A percentile compares a stretch with the other conserved stretches of the same genome.
These are phyloP conservation scores for Carpinus viminea DNA, from an alignment of 306 rosid genomes.

Conservation along the genomic window DNA sequence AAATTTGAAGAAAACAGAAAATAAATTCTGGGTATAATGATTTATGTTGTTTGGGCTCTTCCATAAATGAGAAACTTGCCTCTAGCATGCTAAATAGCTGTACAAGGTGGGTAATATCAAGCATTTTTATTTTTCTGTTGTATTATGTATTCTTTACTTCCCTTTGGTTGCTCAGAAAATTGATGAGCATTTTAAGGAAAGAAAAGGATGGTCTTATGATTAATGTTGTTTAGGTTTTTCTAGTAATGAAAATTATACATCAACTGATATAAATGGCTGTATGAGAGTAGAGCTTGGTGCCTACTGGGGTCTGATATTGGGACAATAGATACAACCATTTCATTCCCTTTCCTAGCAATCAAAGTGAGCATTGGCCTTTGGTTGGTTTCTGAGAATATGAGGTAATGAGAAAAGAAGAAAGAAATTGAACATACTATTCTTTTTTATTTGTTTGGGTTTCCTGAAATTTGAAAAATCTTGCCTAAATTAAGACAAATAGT, in stretches of 20 bases:
- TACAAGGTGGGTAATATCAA: background rate
- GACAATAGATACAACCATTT: background rate
- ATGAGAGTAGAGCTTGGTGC: background rate
- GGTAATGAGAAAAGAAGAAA: background rate
- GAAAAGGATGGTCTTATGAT: too few relatives aligned
- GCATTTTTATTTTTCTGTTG: background rate
- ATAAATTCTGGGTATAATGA: background rate
- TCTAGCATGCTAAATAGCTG: background rate
- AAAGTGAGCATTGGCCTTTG: background rate
- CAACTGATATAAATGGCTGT: background rate
- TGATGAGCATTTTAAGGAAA: background rate
- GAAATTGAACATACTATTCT: background rate
- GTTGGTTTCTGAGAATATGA: constrained; percentile 8
- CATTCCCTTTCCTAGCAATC: background rate
- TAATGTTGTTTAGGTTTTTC: background rate
- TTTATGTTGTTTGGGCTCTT: background rate
- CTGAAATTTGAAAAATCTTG: background rate
- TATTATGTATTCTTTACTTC: background rate
- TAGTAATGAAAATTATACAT: background rate
- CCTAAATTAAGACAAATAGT: background rate
- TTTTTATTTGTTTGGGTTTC: background rate
- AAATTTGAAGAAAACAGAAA: background rate
- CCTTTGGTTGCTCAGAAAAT: background rate
- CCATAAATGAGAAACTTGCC: background rate
- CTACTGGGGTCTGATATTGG: background rate